Evolutionary conservation across 1,139 yeast genomes (phyloP).

Genomic region (Sugiyamaella japonica): DNA sequence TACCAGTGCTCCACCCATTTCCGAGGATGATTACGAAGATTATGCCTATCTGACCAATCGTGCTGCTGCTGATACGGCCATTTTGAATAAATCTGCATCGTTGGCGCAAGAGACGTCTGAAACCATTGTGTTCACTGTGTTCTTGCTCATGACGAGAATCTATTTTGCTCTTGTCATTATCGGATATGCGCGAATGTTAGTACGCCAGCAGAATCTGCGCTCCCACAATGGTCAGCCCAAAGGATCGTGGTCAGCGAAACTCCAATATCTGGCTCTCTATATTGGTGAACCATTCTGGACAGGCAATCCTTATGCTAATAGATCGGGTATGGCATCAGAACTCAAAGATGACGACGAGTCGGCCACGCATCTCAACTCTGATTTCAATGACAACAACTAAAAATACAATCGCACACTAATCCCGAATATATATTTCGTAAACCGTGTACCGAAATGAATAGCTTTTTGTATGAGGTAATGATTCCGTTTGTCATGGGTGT

Average conservation of each 20-base stretch:
- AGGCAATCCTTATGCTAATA: constrained; percentile 47
- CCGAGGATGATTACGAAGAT: constrained; percentile 9
- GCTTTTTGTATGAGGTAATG: no score
- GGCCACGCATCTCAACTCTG: constrained; percentile 11
- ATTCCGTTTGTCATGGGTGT: no score
- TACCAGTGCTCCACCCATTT: constrained; percentile 8
- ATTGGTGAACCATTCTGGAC: constrained; percentile 44
- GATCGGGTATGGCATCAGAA: constrained; percentile 5
- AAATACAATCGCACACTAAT: background rate
- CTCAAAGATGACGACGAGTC: constrained; percentile 14
- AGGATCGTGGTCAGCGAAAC: constrained; percentile 37
- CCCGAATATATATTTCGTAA: background rate
- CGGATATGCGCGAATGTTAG: constrained; percentile 54
- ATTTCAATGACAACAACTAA: constrained; percentile 10
- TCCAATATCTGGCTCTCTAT: constrained; percentile 35
- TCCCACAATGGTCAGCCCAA: constrained; percentile 40
- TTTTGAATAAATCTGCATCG: constrained; percentile 58
- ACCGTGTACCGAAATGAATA: no score
- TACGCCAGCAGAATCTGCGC: constrained; percentile 39
- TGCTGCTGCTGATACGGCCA: constrained; percentile 13
- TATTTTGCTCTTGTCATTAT: constrained; percentile 67
- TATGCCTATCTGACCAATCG: constrained; percentile 1
- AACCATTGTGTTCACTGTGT: constrained; percentile 58
- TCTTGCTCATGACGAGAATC: constrained; percentile 54
- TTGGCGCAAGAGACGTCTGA: constrained; percentile 69